These are phyloP conservation scores for Pseudognaphalium luteoalbum DNA, from an alignment of 129 eudicot genomes.

Conservation along the genomic window DNA sequence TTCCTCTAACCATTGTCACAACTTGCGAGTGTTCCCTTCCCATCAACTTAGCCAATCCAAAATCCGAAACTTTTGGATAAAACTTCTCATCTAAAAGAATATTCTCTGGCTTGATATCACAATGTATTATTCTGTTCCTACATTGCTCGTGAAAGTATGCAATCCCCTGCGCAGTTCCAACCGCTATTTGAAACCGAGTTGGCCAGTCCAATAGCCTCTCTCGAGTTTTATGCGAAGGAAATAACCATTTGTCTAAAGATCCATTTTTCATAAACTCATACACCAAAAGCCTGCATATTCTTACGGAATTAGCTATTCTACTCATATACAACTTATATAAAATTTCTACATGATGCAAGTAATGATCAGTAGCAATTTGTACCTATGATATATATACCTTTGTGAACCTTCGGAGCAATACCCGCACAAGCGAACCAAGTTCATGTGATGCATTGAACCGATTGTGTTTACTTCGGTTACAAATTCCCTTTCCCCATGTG, in stretches of 20 bases:
- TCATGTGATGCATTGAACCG: conserved; percentile 97
- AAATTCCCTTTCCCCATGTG: conserved; percentile 91
- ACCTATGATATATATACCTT: conserved; percentile 40
- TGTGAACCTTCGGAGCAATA: conserved; percentile 92
- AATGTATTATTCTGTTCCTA: conserved; percentile 84
- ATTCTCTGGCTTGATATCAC: conserved; percentile 98
- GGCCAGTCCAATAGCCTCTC: conserved; percentile 80
- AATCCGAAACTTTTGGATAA: conserved; percentile 91
- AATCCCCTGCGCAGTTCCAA: conserved; percentile 92
- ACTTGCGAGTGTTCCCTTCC: conserved; percentile 90
- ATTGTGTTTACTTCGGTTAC: conserved; percentile 89
- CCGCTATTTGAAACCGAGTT: conserved; percentile 68
- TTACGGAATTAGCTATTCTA: background rate
- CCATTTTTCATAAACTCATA: conserved; percentile 96
- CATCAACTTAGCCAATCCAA: conserved; percentile 92
- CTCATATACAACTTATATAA: background rate
- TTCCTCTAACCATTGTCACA: conserved; percentile 95
- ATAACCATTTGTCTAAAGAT: conserved; percentile 92
- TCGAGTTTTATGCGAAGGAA: conserved; percentile 48
- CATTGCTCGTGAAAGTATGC: conserved; percentile 98
- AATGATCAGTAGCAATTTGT: background rate
- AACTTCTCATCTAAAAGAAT: conserved; percentile 78
- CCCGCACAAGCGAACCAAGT: conserved; percentile 89
- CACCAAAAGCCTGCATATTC: conserved; percentile 72
- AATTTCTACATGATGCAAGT: background rate